Evolutionary conservation across 371 early-diverging fungal species (phyloP), one percentile per base, ranked within the genome.

Genomic region (Dichotomocladium elegans): DNA sequence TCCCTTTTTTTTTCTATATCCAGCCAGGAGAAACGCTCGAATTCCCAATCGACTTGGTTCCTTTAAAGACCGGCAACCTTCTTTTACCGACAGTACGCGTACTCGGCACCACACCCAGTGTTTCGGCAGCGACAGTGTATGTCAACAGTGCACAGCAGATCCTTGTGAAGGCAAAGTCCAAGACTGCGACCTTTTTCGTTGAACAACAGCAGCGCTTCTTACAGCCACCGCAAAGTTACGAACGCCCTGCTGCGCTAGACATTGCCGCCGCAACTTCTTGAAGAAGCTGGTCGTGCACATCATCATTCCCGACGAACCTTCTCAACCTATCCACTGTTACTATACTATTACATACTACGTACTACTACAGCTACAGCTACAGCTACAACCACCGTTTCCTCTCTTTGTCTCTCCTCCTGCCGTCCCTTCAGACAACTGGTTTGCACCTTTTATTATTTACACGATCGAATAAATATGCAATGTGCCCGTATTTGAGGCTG

Each of bases 181-280:
- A 72, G 17, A 79, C 83, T n/a, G 83, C 83, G 2, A 83, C 83
- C 1, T 85, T 85, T 45, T 81, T 85, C 55, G 77, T 85, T 17
- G 86, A 85, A 47, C 83, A 85, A 44, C 83, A 82, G 40, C 79
- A 80, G 40, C 70, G 83, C 21, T 70, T 72, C 45, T 45, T 76
- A 28, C 68, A 68, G 30, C n/a, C n/a, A n/a, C 64, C 64, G 11
- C 57, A 49, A 29, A 12, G 30, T 17, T 46, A 21, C 46, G 11
- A 25, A 29, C 11, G 28, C 46, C 19, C 19, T 25, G 46, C 29
- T 30, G 42, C 19, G 5, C 51, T 9, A 28, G 51, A 44, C 28
- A 34, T 31, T 45, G n/a, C 53, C 25, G 7, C 48, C 43, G 25
- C 43, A 19, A 24, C 43, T 25, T 10, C 19, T 17, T 25, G 19